Conservation (phyloP, 2,329 filamentous ascomycete genomes). For the Fusarium sp. region DNA sequence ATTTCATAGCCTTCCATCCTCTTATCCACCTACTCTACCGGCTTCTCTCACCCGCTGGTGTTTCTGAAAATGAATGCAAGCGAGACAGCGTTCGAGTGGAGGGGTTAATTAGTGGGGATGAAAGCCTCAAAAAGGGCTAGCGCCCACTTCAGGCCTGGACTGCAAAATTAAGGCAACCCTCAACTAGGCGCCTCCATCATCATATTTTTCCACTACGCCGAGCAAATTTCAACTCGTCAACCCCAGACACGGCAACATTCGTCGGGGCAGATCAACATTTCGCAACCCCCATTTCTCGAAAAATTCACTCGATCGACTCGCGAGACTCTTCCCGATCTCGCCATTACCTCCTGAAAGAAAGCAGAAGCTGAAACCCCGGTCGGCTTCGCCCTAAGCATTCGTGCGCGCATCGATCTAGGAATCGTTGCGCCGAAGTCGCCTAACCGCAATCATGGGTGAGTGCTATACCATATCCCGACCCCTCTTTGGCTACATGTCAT, state of each 20-base stretch:
- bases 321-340: constrained; percentile 21
- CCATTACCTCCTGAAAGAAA: constrained; percentile 36
- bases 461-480: constrained; percentile 33
- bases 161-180: constrained; percentile 60
- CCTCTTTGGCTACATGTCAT: constrained; percentile 5
- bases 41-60: constrained; percentile 3
- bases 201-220: constrained; percentile 53
- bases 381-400: constrained; percentile 47
- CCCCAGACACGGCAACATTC: constrained; percentile 56
- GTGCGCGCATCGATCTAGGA: constrained; percentile 55
- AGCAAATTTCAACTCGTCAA: constrained; percentile 59
- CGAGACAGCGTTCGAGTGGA: constrained; percentile 39
- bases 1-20: not conserved
- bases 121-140: constrained; percentile 49
- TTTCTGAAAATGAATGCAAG: constrained; percentile 28
- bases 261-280: constrained; percentile 51
- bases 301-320: constrained; percentile 12
- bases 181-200: constrained; percentile 51
- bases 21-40: not conserved
- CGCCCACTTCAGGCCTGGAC: constrained; percentile 54
- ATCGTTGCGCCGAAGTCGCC: constrained; percentile 61
- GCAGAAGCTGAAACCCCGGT: constrained; percentile 46
- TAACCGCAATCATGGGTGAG: constrained; percentile 72
- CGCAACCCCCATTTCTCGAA: constrained; percentile 39
- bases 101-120: constrained; percentile 26